Evolutionary conservation across 2,329 filamentous ascomycete species (phyloP).

Genomic region (Calycina marina): DNA sequence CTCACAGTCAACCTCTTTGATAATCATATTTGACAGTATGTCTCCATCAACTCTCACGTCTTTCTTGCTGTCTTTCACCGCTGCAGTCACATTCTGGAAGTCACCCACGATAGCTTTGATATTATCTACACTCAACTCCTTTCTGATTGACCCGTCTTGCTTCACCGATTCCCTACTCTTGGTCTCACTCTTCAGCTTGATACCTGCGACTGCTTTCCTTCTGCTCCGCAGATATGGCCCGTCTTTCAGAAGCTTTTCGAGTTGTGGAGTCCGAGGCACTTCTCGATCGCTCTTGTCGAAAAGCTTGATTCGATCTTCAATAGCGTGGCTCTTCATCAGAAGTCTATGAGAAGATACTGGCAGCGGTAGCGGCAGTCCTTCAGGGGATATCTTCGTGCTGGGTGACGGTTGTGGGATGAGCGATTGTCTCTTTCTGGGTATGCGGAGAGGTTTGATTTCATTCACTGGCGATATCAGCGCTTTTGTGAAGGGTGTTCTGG

Average conservation of each 20-base stretch:
- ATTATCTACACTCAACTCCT: slow-evolving; percentile 4
- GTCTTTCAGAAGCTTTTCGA: background rate
- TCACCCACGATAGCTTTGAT: slow-evolving; percentile 7
- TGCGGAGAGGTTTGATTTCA: no score
- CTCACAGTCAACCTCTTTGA: slow-evolving; percentile 19
- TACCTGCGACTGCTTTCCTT: background rate
- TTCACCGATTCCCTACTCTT: background rate
- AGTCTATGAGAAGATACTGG: no score
- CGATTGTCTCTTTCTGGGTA: no score
- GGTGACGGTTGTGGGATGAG: no score
- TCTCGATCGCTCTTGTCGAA: slow-evolving; percentile 10
- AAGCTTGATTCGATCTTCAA: slow-evolving; percentile 16
- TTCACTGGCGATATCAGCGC: no score
- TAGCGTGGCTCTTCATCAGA: slow-evolving; percentile 7
- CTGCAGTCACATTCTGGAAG: slow-evolving; percentile 2
- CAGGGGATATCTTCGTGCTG: no score
- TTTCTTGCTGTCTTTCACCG: slow-evolving; percentile 2
- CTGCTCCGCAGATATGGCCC: background rate
- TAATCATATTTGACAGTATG: slow-evolving; percentile 13
- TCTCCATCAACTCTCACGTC: slow-evolving; percentile 3
- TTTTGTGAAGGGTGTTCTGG: no score
- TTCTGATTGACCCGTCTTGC: background rate
- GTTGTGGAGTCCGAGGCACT: no score
- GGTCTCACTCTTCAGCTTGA: background rate
- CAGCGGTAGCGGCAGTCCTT: no score